Percentiles rank a stretch among this genome's conserved stretches.
These are phyloP conservation scores for Calonectria henricotiae DNA, from an alignment of 2,329 filamentous ascomycete genomes.

Conservation along the genomic window DNA sequence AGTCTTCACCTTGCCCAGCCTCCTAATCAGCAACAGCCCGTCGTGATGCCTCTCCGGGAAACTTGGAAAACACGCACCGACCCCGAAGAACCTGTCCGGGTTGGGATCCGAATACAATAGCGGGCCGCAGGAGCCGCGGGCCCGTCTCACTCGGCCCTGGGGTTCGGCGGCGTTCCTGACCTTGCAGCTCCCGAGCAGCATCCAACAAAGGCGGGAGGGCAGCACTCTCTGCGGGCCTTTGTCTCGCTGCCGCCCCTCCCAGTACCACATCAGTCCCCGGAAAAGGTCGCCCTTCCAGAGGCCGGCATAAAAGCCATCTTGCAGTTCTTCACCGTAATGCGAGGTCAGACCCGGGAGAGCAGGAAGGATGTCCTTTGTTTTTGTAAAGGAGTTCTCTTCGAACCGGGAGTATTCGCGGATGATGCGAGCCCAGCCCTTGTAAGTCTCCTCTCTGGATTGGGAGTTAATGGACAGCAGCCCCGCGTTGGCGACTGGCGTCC, in stretches of 20 bases:
- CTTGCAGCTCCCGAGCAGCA: conserved; percentile 18
- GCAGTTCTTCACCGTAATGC: conserved; percentile 4
- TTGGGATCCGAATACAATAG: conserved; percentile 4
- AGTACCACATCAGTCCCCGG: conserved; percentile 17
- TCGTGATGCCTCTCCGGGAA: conserved; percentile 14
- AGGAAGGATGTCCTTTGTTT: conserved; percentile 12
- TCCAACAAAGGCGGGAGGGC: conserved; percentile 2
- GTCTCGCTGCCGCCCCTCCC: conserved; percentile 21
- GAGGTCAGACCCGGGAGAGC: background rate
- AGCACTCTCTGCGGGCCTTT: conserved; percentile 13
- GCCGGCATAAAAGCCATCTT: conserved; percentile 7
- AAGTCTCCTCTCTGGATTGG: conserved; percentile 3
- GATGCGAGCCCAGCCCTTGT: conserved; percentile 15
- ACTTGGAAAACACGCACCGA: conserved; percentile 1
- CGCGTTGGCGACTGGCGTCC: background rate
- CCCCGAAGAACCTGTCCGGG: conserved; percentile 4
- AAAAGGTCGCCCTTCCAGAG: conserved; percentile 14
- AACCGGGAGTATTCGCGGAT: conserved; percentile 12
- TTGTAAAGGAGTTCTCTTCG: conserved; percentile 14
- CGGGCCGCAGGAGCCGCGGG: conserved; percentile 5
- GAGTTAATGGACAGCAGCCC: background rate
- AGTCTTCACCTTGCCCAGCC: background rate
- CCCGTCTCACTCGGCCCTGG: conserved; percentile 2
- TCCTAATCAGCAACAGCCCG: background rate
- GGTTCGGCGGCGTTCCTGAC: conserved; percentile 4